Conservation (phyloP, 495 filamentous ascomycete genomes). For the Neurospora sp. region DNA sequence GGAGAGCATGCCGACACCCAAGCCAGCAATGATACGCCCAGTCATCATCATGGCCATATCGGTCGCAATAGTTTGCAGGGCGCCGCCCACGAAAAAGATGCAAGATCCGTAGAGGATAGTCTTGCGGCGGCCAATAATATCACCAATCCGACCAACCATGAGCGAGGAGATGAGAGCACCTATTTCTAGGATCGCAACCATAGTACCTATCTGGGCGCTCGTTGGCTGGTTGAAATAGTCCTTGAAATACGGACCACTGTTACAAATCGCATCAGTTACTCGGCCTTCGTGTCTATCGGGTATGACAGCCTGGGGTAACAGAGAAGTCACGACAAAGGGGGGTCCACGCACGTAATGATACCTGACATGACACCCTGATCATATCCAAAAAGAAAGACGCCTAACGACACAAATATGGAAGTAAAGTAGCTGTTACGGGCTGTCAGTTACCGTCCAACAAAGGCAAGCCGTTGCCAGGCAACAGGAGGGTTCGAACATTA, state of each 20-base stretch:
- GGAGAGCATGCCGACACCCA: slow-evolving; percentile 88
- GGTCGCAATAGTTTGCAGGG: slow-evolving; percentile 68
- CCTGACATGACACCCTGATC: slow-evolving; percentile 99
- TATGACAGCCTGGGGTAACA: background rate
- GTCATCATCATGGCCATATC: slow-evolving; percentile 88
- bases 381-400: slow-evolving; percentile 97
- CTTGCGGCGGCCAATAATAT: slow-evolving; percentile 78
- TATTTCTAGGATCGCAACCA: slow-evolving; percentile 92
- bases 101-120: slow-evolving; percentile 91
- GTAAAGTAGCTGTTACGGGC: slow-evolving; percentile 70
- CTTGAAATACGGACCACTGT: slow-evolving; percentile 73
- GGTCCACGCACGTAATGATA: slow-evolving; percentile 79
- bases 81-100: slow-evolving; percentile 86
- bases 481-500: slow-evolving; percentile 54
- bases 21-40: slow-evolving; percentile 81
- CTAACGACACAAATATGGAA: slow-evolving; percentile 93
- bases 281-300: slow-evolving; percentile 3
- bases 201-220: slow-evolving; percentile 77
- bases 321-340: background rate
- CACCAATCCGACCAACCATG: slow-evolving; percentile 78
- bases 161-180: slow-evolving; percentile 88
- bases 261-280: slow-evolving; percentile 8
- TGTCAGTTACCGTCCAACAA: background rate
- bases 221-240: slow-evolving; percentile 87
- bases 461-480: slow-evolving; percentile 24